phyloP scores from a whole-genome alignment of 176 grass and related monocot genomes.

The Bromus sterilis region DNA sequence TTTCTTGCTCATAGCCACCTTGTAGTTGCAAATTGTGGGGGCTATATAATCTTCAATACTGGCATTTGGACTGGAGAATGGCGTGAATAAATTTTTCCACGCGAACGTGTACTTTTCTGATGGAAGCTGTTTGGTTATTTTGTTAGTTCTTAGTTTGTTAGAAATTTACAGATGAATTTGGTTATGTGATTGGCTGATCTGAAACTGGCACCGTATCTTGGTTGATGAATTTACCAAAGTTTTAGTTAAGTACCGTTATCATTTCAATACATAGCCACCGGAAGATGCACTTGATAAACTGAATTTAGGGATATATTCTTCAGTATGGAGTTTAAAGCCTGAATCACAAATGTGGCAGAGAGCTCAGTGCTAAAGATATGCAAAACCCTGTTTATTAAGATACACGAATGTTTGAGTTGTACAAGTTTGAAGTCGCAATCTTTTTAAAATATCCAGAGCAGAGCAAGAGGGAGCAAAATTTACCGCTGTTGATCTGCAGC shows the following conservation, averaged over 20 bases:
- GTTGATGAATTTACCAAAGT: not conserved
- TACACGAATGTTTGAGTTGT: not conserved
- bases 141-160: not conserved
- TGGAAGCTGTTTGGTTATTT: not conserved
- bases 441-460: slow-evolving; percentile 43
- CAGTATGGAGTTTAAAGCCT: not conserved
- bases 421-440: not conserved
- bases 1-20: too few relatives aligned
- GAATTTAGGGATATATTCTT: not conserved
- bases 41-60: not conserved
- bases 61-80: not conserved
- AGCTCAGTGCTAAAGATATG: not conserved
- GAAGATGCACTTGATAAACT: not conserved
- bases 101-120: not conserved
- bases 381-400: not conserved
- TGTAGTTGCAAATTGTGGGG: too few relatives aligned
- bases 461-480: slow-evolving; percentile 75
- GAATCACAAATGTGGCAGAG: not conserved
- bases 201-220: not conserved
- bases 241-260: not conserved
- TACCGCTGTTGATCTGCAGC: slow-evolving; percentile 63
- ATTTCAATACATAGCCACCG: not conserved
- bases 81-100: not conserved
- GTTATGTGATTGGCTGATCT: not conserved
- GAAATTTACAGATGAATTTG: not conserved